Evolutionary conservation across 75 land plant species (phyloP), one percentile per base, ranked within the genome.

Genomic region (Pseudotsuga menziesii): DNA sequence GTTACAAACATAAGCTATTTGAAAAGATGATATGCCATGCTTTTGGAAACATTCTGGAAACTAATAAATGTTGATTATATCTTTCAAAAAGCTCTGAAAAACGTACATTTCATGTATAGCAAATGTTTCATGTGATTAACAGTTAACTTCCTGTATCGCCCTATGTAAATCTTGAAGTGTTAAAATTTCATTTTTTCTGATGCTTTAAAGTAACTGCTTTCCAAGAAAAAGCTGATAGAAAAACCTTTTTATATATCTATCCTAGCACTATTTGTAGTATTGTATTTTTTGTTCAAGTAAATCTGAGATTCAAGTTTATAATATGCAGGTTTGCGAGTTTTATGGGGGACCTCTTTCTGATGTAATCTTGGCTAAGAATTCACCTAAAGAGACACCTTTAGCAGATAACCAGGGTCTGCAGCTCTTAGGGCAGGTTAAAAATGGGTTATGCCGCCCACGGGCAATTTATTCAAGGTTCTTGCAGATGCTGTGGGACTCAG

Each of bases 381-480:
- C 82, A 58, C 56, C 66, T 3, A 90, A 91, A 57, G 98, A 93
- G 52, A 63, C 70, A 17, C 80, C 78, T 73, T 26, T 82, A 8
- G 75, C 77, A 52, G 90, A 92, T 44, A 83, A 72, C 69, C 79
- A 84, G 76, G 86, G 86, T 58, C 81, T 93, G 1, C 93, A 89
- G 73, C 67, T 95, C 61, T 77, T 95, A 57, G 96, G 98, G 25
- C 92, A 93, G 78, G 88, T 93, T 67, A 89, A 83, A 72, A 82
- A 84, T 74, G 94, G 97, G 61, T 85, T 91, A 76, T 95, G 98
- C 74, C 86, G 98, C 23, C 98, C 98, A 60, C 85, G 97, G 26
- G 98, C 98, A 26, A 89, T 95, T 81, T 95, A 27, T 95, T 95
- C 82, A 95, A 95, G 78, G 93, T 90, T 63, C 91, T 95, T 79